Evolutionary conservation across 2,329 filamentous ascomycete genomes (phyloP).

Genomic region (Pyrenochaeta sp.): DNA sequence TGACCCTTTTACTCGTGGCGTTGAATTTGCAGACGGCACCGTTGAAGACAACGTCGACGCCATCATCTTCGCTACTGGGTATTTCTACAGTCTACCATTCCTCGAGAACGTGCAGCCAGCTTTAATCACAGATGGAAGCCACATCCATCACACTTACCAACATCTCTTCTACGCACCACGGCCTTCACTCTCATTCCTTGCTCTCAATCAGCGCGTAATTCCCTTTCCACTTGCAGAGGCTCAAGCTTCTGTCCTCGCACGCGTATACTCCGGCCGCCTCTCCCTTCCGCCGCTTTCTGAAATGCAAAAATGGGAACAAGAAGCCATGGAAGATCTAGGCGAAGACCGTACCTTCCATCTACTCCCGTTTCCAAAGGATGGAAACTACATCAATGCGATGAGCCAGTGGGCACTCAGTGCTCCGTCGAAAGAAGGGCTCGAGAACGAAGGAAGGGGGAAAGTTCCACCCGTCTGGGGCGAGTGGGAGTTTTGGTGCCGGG

Average conservation of each 20-base stretch:
- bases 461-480: constrained; percentile 74
- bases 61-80: constrained; percentile 88
- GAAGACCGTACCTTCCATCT: constrained; percentile 62
- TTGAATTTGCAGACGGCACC: constrained; percentile 71
- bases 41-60: constrained; percentile 74
- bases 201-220: constrained; percentile 82
- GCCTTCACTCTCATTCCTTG: constrained; percentile 80
- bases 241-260: constrained; percentile 78
- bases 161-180: constrained; percentile 79
- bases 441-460: constrained; percentile 64
- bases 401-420: constrained; percentile 67
- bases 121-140: constrained; percentile 71
- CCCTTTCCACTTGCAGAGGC: constrained; percentile 83
- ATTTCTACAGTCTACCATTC: constrained; percentile 85
- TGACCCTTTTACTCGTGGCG: constrained; percentile 63
- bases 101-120: constrained; percentile 62
- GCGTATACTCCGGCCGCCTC: constrained; percentile 77
- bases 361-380: constrained; percentile 68
- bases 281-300: constrained; percentile 66
- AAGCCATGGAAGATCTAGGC: constrained; percentile 53
- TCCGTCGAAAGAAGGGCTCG: constrained; percentile 44
- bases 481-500: constrained; percentile 75
- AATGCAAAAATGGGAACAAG: constrained; percentile 74
- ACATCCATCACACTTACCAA: constrained; percentile 76
- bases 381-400: constrained; percentile 72